These are phyloP conservation scores for Trametes villosa DNA, from an alignment of 768 basidiomycete genomes.

Conservation along the genomic window DNA sequence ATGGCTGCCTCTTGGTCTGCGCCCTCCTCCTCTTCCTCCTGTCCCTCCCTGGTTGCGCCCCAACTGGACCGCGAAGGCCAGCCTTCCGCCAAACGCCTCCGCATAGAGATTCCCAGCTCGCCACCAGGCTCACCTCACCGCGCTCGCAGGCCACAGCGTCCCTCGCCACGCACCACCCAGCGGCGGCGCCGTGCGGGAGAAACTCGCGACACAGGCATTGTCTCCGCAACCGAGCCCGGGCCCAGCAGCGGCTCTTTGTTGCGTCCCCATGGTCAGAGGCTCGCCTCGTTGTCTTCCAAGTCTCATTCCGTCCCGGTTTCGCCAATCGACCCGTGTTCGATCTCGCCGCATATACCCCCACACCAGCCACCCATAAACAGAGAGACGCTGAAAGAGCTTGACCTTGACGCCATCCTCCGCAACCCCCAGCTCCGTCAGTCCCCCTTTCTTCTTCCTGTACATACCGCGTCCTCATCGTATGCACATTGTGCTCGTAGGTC, in stretches of 20 bases:
- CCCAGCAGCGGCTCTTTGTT: conserved; percentile 29
- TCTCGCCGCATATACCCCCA: conserved; percentile 64
- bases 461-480: conserved; percentile 18
- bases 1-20: conserved; percentile 20
- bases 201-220: conserved; percentile 35
- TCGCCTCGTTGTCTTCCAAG: conserved; percentile 21
- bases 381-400: conserved; percentile 82
- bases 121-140: conserved; percentile 24
- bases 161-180: conserved; percentile 28
- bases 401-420: conserved; percentile 82
- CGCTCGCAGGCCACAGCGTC: conserved; percentile 22
- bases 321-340: conserved; percentile 42
- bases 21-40: conserved; percentile 26
- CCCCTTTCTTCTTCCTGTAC: conserved; percentile 35
- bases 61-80: conserved; percentile 28
- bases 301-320: conserved; percentile 36
- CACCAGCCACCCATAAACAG: conserved; percentile 79
- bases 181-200: conserved; percentile 36
- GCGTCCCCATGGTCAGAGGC: conserved; percentile 20
- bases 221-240: conserved; percentile 33
- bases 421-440: conserved; percentile 86
- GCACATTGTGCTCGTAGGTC: conserved; percentile 51
- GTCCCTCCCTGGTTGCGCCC: conserved; percentile 34
- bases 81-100: conserved; percentile 33
- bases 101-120: conserved; percentile 33